Base-by-base conservation (phyloP, 192 early-diverging fungal genomes). In the Coemansia sp. region DNA sequence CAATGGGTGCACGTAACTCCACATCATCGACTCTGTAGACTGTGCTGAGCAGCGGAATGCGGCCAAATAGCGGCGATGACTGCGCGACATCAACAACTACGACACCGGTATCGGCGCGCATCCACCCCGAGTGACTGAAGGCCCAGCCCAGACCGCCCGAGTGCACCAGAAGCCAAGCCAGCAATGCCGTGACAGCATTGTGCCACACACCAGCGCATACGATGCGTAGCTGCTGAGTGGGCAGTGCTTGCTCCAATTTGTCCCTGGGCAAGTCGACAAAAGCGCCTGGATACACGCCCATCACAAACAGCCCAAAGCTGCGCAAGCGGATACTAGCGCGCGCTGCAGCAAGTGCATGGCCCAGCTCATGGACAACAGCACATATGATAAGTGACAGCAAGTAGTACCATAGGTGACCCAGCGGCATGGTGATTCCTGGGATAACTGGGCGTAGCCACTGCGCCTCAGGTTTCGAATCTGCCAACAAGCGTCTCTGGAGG, bases 171-270 rank as follows among this genome's bases (percentile, higher is more conserved):
- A 68, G 64, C 70, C 71, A 82, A 19, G 57, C 65, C 4, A 67
- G 11, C 5, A 67, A 2, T 3, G 65, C 79, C 4, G 62, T 62
- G n/a, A 76, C 48, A 0, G 72, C 71, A 59, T 82, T 82, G 64
- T 82, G 79, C 79, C 79, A 82, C 19, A 82, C 74, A 11, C 79
- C 79, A 1, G 79, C 79, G 11, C 74, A 82, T 31, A 70, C 74
- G 6, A 82, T 66, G 5, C 71, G 61, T 36, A 82, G 62, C 44
- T 66, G 74, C n/a, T 23, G 48, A 11, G 23, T 2, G 2, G 68
- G 36, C 0, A 68, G 21, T 25, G 53, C 36, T 2, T 34, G 39
- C 29, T 76, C 79, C 59, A 82, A 61, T 32, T 71, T 58, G 14
- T 58, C 62, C 41, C 44, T n/a, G 32, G 64, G 37, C 70, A 82